These are phyloP conservation scores for Macrolepiota fuliginosa DNA, from an alignment of 768 basidiomycete genomes.

Conservation along the genomic window DNA sequence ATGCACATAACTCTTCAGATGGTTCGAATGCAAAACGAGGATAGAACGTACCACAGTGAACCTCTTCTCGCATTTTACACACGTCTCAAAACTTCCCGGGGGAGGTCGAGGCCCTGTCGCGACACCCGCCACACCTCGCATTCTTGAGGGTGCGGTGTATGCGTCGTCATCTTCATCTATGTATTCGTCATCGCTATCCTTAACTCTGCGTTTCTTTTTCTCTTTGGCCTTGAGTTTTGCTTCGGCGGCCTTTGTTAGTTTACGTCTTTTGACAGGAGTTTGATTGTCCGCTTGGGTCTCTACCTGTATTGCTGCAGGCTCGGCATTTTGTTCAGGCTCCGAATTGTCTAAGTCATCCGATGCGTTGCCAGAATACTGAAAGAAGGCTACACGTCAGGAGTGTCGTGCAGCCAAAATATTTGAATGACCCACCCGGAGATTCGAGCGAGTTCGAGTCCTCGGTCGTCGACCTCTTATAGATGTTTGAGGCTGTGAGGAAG, in stretches of 20 bases:
- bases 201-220: constrained; percentile 42
- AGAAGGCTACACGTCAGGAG: not conserved
- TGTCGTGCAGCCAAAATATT: not conserved
- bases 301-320: not conserved
- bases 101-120: constrained; percentile 51
- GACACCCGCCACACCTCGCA: constrained; percentile 29
- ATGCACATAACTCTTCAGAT: not conserved
- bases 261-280: constrained; percentile 54
- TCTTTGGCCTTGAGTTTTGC: constrained; percentile 41
- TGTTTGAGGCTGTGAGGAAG: constrained; percentile 16
- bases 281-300: constrained; percentile 8
- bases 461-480: constrained; percentile 17
- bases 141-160: constrained; percentile 64
- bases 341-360: constrained; percentile 74
- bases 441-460: constrained; percentile 10
- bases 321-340: constrained; percentile 17
- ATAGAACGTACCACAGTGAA: constrained; percentile 77
- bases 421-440: constrained; percentile 1
- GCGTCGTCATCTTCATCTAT: constrained; percentile 62
- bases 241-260: constrained; percentile 44
- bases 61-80: constrained; percentile 77
- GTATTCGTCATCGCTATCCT: constrained; percentile 41
- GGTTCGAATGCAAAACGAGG: not conserved
- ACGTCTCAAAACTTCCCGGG: constrained; percentile 76
- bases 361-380: constrained; percentile 45